phyloP scores from a whole-genome alignment of 192 early-diverging fungal genomes.

The Backusella macrospora region DNA sequence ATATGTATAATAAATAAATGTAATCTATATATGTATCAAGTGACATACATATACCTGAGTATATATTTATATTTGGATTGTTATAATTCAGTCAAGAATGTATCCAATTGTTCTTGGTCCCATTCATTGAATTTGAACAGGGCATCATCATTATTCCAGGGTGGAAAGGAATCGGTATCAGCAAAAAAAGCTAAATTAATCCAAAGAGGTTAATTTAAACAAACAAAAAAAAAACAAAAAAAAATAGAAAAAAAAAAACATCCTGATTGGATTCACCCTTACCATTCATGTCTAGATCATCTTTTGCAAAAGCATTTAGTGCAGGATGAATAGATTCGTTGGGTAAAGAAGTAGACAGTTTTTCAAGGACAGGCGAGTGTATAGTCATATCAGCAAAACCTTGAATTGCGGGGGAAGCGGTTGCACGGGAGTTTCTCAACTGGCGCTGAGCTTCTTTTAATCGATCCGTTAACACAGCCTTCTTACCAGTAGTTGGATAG shows the following conservation, averaged over 20 bases:
- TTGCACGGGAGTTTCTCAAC: background rate
- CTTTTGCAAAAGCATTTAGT: constrained; percentile 2
- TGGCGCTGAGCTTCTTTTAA: constrained; percentile 58
- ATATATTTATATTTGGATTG: background rate
- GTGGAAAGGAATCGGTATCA: constrained; percentile 5
- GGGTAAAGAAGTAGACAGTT: background rate
- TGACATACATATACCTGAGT: background rate
- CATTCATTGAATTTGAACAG: constrained; percentile 7
- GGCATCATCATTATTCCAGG: constrained; percentile 14
- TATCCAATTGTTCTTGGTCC: constrained; percentile 16
- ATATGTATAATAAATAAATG: background rate
- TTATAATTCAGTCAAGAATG: constrained; percentile 7
- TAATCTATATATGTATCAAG: background rate
- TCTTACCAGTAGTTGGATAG: constrained; percentile 68
- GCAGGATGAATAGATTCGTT: constrained; percentile 18
- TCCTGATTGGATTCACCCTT: background rate
- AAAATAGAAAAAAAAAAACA: background rate
- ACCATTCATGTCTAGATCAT: constrained; percentile 20
- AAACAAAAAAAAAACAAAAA: no score
- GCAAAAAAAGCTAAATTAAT: constrained; percentile 1
- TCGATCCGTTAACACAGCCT: constrained; percentile 66
- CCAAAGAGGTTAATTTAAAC: background rate
- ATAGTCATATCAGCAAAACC: constrained; percentile 16
- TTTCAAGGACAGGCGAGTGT: constrained; percentile 4
- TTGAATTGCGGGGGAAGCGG: background rate